Base-by-base conservation (phyloP, 1,139 yeast genomes). In the Pichia terricola region DNA sequence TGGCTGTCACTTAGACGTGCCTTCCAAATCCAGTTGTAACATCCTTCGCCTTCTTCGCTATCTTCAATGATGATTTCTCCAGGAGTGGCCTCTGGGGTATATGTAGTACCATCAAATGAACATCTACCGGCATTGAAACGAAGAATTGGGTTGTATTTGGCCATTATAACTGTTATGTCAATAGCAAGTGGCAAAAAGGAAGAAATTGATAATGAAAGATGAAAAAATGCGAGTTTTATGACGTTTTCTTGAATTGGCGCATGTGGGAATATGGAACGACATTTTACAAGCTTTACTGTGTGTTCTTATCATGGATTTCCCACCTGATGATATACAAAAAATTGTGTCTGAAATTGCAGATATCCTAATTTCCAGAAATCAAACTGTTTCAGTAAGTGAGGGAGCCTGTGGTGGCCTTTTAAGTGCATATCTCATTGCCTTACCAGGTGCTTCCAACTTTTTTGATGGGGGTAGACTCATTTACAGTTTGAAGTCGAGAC, bases 331-430 rank as follows among this genome's bases (percentile, higher is more conserved):
- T 30, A 66, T 81, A 5, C 60, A 67, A 39, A 57, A 52, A 26
- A 64, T 79, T 11, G 87, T 83, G 4, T 55, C 59, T 5, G 66
- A 69, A 55, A 83, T 85, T 38, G 81, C 94, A 0, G 61, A 60
- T 36, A 66, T 79, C 10, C 68, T 85, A 37, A 63, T 75, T 31
- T 58, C 62, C 11, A 66, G 79, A 26, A 64, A 70, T 5, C 79
- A 80, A 57, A 83, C 94, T 0, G 65, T 86, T 38, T 84, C 94
- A 1, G 80, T 84, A 3, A 79, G 89, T 4, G 95, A 86, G 58
- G 88, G 94, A 8, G 94, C 95, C 0, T 86, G 95, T 62, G 95
- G 95, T 8, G 95, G 95, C 0, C 69, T 86, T 30, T 66, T 86
- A 8, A 81, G 94, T 5, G 85, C 95, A 1, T 85, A 83, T 56